phyloP scores from a whole-genome alignment of 2,329 filamentous ascomycete species.

The Fusarium sp. region DNA sequence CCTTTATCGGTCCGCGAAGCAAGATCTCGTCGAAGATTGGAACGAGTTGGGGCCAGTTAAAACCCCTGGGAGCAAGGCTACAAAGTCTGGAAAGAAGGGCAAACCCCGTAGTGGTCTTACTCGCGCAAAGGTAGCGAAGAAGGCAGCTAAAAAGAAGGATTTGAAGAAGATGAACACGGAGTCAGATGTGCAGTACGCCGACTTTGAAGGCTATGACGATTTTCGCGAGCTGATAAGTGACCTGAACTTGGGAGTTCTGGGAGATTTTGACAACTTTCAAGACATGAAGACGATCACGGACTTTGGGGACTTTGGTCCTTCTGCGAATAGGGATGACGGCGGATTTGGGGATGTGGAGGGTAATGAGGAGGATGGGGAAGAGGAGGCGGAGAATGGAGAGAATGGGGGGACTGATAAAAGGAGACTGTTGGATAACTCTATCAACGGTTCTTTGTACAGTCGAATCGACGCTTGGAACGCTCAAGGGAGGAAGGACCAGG shows the following conservation, averaged over 20 bases:
- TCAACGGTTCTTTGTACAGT: not conserved
- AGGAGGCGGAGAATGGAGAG: not conserved
- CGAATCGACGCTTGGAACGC: not conserved
- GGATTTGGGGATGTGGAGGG: not conserved
- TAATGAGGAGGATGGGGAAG: not conserved
- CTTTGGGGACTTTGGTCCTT: not conserved
- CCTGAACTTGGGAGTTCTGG: not conserved
- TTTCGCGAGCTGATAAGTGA: not conserved
- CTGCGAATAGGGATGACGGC: not conserved
- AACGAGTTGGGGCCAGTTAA: not conserved
- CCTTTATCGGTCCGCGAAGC: not conserved
- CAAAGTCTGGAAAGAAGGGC: not conserved
- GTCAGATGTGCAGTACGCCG: not conserved
- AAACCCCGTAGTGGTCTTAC: not conserved
- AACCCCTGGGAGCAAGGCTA: not conserved
- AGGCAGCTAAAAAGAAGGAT: not conserved
- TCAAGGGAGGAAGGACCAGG: not conserved
- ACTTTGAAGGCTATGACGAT: not conserved
- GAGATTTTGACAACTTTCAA: not conserved
- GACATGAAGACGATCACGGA: not conserved
- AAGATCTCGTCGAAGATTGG: not conserved
- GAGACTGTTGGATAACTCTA: not conserved
- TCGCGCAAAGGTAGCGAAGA: not conserved
- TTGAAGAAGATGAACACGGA: not conserved
- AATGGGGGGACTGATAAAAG: not conserved